Evolutionary conservation across 345 rosid species (phyloP), one percentile per base, ranked within the genome.

Genomic region (Populus deltoides): DNA sequence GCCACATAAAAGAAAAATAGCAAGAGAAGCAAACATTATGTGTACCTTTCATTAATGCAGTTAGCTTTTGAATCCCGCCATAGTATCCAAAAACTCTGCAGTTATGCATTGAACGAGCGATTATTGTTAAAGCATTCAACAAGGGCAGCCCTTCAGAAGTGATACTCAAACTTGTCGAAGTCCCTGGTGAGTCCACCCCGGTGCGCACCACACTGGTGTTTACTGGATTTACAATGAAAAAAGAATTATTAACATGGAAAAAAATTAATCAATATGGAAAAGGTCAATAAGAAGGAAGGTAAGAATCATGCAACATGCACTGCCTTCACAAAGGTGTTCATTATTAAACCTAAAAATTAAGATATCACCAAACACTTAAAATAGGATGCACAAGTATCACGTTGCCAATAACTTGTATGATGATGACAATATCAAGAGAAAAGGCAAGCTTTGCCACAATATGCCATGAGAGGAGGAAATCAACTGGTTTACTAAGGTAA

Each of bases 11-110:
- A 72, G 27, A 69, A 71, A 71, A 33, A 39, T 16, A 51, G n/a
- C 62, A 36, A 11, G 24, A 41, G 67, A 29, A 13, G 13, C 67
- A 61, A 49, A 72, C 47, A 70, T 68, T 57, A 35, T 80, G 29
- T 35, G 71, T 77, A 91, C 93, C 95, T 87, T 91, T 91, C 92
- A 91, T 81, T 80, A 91, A 76, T 35, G 90, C 90, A 39, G 90
- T 90, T 65, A 91, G 87, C 84, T 86, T 91, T 77, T 88, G 93
- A 79, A 90, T 81, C 61, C 95, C 95, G 70, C 93, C 91, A 79
- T 86, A 86, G 70, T 82, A 87, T 69, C 89, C 91, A 85, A 91
- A 86, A 75, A 87, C 90, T 82, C 85, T 84, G 86, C 95, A 88
- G 83, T 91, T 91, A 85, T 90, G 92, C 83, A 90, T 78, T n/a